These are phyloP conservation scores for Thalassiosira livingstoniorum DNA, from an alignment of 352 stramenopile genomes.

Conservation along the genomic window DNA sequence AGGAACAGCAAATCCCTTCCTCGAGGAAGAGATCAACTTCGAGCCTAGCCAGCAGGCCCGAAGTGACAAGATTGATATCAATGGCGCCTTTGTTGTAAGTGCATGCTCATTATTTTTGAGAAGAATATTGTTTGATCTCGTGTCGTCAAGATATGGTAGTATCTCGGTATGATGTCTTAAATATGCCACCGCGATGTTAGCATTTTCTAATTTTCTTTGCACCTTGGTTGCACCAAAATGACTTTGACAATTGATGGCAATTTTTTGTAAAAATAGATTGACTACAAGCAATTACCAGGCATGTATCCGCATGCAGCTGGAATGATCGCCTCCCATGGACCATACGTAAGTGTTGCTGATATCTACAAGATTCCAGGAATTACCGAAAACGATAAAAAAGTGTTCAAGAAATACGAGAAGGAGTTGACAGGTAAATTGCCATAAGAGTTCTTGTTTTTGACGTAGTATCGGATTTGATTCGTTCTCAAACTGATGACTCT, in stretches of 20 bases:
- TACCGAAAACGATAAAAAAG: conserved; percentile 64
- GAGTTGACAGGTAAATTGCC: too few species aligned
- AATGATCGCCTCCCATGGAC: conserved; percentile 86
- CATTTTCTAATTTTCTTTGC: not conserved
- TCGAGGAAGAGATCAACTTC: conserved; percentile 46
- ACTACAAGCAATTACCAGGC: conserved; percentile 63
- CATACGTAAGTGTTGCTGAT: conserved; percentile 84
- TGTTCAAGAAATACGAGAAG: conserved; percentile 75
- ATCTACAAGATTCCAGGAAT: conserved; percentile 86
- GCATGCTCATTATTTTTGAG: too few species aligned
- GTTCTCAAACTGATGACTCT: too few species aligned
- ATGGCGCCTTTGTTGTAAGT: conserved; percentile 65
- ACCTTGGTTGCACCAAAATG: not conserved
- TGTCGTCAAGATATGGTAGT: too few species aligned
- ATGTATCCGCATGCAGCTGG: conserved; percentile 67
- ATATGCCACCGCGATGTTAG: not conserved
- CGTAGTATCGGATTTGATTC: too few species aligned
- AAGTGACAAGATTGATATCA: conserved; percentile 70
- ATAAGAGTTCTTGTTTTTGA: too few species aligned
- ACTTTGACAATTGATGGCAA: too few species aligned
- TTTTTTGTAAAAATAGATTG: conserved; percentile 53
- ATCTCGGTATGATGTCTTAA: not conserved
- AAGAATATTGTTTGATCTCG: too few species aligned
- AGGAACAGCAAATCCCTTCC: conserved; percentile 34
- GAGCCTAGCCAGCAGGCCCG: conserved; percentile 59